phyloP scores from a whole-genome alignment of 345 rosid species.

The Anastatica hierochuntica region DNA sequence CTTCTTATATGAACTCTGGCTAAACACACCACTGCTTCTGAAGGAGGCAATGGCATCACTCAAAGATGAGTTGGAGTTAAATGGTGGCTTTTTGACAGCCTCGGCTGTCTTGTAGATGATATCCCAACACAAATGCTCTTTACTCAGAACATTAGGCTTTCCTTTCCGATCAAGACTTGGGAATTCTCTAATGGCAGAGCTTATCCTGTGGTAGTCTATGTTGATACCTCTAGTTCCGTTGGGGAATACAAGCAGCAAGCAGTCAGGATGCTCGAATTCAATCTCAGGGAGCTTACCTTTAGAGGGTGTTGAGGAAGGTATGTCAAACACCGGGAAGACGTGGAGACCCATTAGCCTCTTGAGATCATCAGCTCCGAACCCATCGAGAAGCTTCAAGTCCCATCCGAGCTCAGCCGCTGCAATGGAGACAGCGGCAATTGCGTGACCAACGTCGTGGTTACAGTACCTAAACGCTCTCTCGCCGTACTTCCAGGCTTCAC shows the following conservation, averaged over 20 bases:
- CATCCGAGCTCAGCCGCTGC: constrained; percentile 84
- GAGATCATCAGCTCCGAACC: constrained; percentile 53
- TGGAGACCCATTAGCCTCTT: constrained; percentile 41
- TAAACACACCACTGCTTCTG: constrained; percentile 35
- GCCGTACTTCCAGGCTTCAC: constrained; percentile 95
- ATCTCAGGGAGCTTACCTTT: constrained; percentile 45
- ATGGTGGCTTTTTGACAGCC: constrained; percentile 53
- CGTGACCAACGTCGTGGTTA: constrained; percentile 87
- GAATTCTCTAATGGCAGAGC: constrained; percentile 34
- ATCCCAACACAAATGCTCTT: constrained; percentile 79
- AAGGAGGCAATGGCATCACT: constrained; percentile 29
- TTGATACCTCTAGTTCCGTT: constrained; percentile 27
- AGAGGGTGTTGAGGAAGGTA: constrained; percentile 24
- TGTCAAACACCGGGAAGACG: constrained; percentile 25
- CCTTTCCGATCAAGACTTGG: constrained; percentile 55
- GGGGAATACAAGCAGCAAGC: constrained; percentile 70
- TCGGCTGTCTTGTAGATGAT: constrained; percentile 62
- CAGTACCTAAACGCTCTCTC: constrained; percentile 81
- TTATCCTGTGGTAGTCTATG: constrained; percentile 39
- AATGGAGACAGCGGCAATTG: constrained; percentile 56
- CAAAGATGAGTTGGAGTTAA: constrained; percentile 18
- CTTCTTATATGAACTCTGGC: constrained; percentile 40
- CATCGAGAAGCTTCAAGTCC: constrained; percentile 89
- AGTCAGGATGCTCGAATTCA: constrained; percentile 85
- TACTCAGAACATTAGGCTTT: constrained; percentile 54